A percentile compares a stretch with the other conserved stretches of the same genome.
Conservation (phyloP, 2,329 filamentous ascomycete species). For the Eurotiales sp. region DNA sequence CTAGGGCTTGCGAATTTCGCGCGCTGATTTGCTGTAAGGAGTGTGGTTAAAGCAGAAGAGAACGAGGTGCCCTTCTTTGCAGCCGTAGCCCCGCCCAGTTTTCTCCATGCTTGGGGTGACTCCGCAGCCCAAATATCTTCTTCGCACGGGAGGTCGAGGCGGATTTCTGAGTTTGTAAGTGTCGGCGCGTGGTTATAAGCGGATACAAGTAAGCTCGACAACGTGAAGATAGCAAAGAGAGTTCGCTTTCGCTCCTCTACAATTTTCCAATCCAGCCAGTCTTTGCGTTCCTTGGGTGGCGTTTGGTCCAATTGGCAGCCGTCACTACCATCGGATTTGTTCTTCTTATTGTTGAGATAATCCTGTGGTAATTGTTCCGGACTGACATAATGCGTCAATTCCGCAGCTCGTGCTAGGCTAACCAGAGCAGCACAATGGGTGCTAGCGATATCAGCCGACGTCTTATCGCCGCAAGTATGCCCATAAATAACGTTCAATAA, state of each 20-base stretch:
- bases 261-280: slow-evolving; percentile 87
- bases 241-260: slow-evolving; percentile 90
- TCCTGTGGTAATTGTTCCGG: slow-evolving; percentile 35
- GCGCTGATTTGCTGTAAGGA: slow-evolving; percentile 73
- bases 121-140: slow-evolving; percentile 87
- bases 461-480: slow-evolving; percentile 89
- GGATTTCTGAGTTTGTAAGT: slow-evolving; percentile 89
- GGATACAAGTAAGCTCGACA: slow-evolving; percentile 86
- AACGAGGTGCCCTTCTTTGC: slow-evolving; percentile 73
- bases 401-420: slow-evolving; percentile 85
- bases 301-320: slow-evolving; percentile 30
- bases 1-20: slow-evolving; percentile 44
- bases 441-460: slow-evolving; percentile 83
- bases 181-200: slow-evolving; percentile 91
- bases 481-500: slow-evolving; percentile 93
- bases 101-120: slow-evolving; percentile 74
- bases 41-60: slow-evolving; percentile 72
- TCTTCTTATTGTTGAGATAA: slow-evolving; percentile 43
- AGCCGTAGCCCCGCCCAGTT: slow-evolving; percentile 69
- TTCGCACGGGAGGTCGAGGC: slow-evolving; percentile 83
- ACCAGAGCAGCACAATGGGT: slow-evolving; percentile 89
- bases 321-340: slow-evolving; percentile 1
- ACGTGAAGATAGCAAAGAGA: slow-evolving; percentile 82
- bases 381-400: slow-evolving; percentile 55
- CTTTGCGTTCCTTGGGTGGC: slow-evolving; percentile 41